Conservation (phyloP, 768 basidiomycete genomes). For the Sporobolomyces roseus region DNA sequence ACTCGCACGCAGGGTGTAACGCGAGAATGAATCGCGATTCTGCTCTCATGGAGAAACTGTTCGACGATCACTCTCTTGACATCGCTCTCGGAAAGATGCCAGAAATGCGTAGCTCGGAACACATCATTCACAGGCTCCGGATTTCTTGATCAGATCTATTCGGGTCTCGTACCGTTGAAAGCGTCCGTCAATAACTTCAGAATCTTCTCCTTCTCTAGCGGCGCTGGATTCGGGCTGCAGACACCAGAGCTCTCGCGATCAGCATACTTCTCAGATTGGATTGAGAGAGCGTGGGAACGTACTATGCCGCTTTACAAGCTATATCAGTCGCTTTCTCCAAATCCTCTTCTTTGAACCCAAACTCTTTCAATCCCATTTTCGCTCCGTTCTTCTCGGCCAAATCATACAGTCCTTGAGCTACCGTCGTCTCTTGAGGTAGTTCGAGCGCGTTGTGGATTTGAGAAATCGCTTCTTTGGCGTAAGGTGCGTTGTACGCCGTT, state of each 20-base stretch:
- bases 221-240: slow-evolving; percentile 50
- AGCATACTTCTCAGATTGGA: background rate
- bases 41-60: too few species aligned
- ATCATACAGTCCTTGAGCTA: slow-evolving; percentile 47
- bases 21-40: too few species aligned
- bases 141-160: too few species aligned
- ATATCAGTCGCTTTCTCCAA: slow-evolving; percentile 51
- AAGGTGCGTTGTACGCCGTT: slow-evolving; percentile 52
- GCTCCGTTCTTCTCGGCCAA: slow-evolving; percentile 47
- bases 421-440: slow-evolving; percentile 32
- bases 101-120: too few species aligned
- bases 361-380: slow-evolving; percentile 48
- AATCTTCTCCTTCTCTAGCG: slow-evolving; percentile 48
- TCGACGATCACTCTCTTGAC: too few species aligned
- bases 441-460: slow-evolving; percentile 49
- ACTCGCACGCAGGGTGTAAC: too few species aligned
- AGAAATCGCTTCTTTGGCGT: slow-evolving; percentile 47
- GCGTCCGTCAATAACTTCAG: slow-evolving; percentile 33
- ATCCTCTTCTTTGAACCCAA: slow-evolving; percentile 53
- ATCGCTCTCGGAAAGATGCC: too few species aligned
- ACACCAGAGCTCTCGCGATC: background rate
- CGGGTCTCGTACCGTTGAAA: slow-evolving; percentile 27
- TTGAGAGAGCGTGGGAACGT: background rate
- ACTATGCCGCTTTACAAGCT: slow-evolving; percentile 50
- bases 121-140: too few species aligned